Conservation (phyloP, 805 yeast species). For the Suhomyces emberorum region DNA sequence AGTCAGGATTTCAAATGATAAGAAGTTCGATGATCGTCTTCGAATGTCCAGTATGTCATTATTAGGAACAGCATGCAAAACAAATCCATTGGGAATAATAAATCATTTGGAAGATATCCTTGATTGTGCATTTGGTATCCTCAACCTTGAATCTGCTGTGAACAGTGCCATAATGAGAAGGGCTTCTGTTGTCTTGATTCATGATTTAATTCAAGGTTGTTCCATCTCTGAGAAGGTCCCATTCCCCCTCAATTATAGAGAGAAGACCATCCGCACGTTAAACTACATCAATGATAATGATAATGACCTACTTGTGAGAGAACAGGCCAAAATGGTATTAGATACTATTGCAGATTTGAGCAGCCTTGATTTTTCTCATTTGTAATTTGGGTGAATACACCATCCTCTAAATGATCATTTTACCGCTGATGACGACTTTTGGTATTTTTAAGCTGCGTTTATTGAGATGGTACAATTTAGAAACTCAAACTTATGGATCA, state of each 20-base stretch:
- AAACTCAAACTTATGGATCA: too few relatives aligned
- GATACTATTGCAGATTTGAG: constrained; percentile 31
- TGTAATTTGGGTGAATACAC: too few relatives aligned
- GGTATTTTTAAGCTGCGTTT: too few relatives aligned
- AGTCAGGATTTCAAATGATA: constrained; percentile 28
- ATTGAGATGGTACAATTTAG: too few relatives aligned
- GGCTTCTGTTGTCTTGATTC: constrained; percentile 66
- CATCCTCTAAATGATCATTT: too few relatives aligned
- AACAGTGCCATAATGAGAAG: constrained; percentile 64
- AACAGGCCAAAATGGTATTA: constrained; percentile 45
- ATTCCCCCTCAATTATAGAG: constrained; percentile 49
- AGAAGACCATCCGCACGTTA: constrained; percentile 39
- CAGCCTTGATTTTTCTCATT: too few relatives aligned
- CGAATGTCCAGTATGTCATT: constrained; percentile 87
- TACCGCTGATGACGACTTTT: too few relatives aligned
- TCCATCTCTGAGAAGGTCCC: constrained; percentile 45
- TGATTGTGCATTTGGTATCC: constrained; percentile 75
- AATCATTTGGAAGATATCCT: constrained; percentile 51
- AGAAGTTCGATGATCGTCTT: constrained; percentile 51
- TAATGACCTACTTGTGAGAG: constrained; percentile 55
- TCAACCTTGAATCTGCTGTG: constrained; percentile 50
- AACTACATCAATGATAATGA: constrained; percentile 48
- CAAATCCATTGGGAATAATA: constrained; percentile 52
- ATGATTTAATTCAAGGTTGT: constrained; percentile 53
- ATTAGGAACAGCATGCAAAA: constrained; percentile 66